Conservation (phyloP, 495 filamentous ascomycete species). For the Aspergillus coremiiformis region DNA sequence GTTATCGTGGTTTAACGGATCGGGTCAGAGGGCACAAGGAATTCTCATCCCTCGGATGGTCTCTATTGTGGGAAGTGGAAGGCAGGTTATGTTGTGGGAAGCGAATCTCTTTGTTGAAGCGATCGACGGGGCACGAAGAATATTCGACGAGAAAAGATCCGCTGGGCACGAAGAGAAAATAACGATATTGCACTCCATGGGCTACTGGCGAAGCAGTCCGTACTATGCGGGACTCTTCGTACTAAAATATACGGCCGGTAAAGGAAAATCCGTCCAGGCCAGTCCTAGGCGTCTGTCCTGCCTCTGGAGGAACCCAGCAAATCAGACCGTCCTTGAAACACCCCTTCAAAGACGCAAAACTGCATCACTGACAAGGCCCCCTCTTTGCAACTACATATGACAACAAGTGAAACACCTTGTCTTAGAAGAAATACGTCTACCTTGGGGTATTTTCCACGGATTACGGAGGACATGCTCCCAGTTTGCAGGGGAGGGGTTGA, state of each 20-base stretch:
- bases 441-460: slow-evolving; percentile 3
- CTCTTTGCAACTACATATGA: not conserved
- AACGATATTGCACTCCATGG: slow-evolving; percentile 22
- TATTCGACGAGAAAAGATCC: slow-evolving; percentile 11
- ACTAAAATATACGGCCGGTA: slow-evolving; percentile 28
- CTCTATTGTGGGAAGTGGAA: slow-evolving; percentile 10
- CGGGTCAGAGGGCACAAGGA: slow-evolving; percentile 15
- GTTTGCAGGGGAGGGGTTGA: slow-evolving; percentile 16
- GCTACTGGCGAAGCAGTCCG: slow-evolving; percentile 11
- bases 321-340: slow-evolving; percentile 6
- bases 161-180: slow-evolving; percentile 9
- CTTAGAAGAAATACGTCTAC: slow-evolving; percentile 8
- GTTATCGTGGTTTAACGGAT: slow-evolving; percentile 8
- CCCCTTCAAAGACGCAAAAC: slow-evolving; percentile 5
- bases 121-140: slow-evolving; percentile 14
- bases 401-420: not conserved
- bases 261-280: slow-evolving; percentile 16
- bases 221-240: slow-evolving; percentile 25
- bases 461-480: slow-evolving; percentile 15
- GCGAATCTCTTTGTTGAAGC: slow-evolving; percentile 4
- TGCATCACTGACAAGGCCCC: not conserved
- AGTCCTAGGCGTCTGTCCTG: slow-evolving; percentile 14
- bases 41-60: slow-evolving; percentile 10
- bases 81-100: slow-evolving; percentile 14
- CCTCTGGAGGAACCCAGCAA: slow-evolving; percentile 8